Evolutionary conservation across 108 stramenopile genomes (phyloP), one percentile per base, ranked within the genome.

Genomic region (Nannochloropsis gaditana): DNA sequence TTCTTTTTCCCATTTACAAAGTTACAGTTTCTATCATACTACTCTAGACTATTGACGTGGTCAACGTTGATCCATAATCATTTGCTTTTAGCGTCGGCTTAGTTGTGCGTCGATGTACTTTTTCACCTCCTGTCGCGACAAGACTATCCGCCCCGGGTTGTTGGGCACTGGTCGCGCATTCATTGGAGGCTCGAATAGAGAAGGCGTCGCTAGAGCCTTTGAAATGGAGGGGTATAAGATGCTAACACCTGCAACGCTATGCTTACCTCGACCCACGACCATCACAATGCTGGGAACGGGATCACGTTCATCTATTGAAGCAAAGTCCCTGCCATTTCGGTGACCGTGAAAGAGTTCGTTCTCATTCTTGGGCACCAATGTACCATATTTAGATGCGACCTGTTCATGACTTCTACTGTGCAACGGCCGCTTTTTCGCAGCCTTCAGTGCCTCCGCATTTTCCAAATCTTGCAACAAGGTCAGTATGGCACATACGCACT

Each of bases 381-480:
- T 73, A n/a, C 5, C n/a, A n/a, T 15, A n/a, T 15, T 15, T 73
- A n/a, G 5, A n/a, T 15, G 19, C n/a, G 5, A 15, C n/a, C n/a
- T n/a, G 59, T 73, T n/a, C 59, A 73, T 73, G 59, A 31, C 31
- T 31, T 31, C 31, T 31, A 31, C 31, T 31, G 31, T 1, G 31
- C 31, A 31, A 31, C 31, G 31, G 31, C 31, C 31, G 31, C 31
- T 31, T 31, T 31, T 31, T 31, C 31, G 31, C 31, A 15, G 6
- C 59, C 59, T 73, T 73, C 59, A 73, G 15, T n/a, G 15, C 59
- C 59, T 73, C 59, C 59, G 2, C 59, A 15, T 50, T 50, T 50
- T 73, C 59, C 59, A 73, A n/a, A 8, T 73, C 59, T n/a, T 73
- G 59, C 59, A 73, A 73, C 59, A 73, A 73, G 19, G 59, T n/a